Evolutionary conservation across 306 rosid species (phyloP), one percentile per base, ranked within the genome.

Genomic region (Malus asiatica): DNA sequence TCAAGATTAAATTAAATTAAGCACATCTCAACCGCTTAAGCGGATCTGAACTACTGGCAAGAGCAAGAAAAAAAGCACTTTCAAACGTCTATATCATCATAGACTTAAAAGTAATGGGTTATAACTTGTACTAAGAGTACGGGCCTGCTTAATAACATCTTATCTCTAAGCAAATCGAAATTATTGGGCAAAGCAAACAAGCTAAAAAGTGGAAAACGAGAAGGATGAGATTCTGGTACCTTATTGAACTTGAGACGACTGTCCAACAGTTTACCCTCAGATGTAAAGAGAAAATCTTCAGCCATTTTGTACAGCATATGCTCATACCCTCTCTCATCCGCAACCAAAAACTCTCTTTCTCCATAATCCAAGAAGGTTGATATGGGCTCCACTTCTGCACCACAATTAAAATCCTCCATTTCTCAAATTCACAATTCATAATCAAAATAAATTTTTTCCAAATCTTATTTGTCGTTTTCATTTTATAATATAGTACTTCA

Each of bases 331-430:
- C 98, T 85, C 73, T 89, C 93, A 75, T 95, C 98, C 10, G 96
- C 98, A 66, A 95, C 97, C 81, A 95, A 62, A 86, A 79, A 95
- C 81, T 95, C 98, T 70, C 88, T 79, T 76, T 90, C 97, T 53
- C 98, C 98, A 55, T 85, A 95, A 30, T 92, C 97, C 29, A 76
- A 72, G 46, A 75, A 95, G 4, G 98, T 95, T 10, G 97, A 87
- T 78, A 95, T 95, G 75, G 98, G 98, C 78, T 95, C 98, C 53
- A 89, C 98, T 87, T 95, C 98, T 95, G 89, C 40, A 57, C 83
- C 74, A 27, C 71, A 72, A 62, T 38, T 8, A 48, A 48, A 14
- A 48, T 3, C 3, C 20, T 2, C 66, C 82, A 32, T 16, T 44
- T 57, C 76, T 16, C 13, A 25, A 61, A 27, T 4, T 58, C 71